These are phyloP conservation scores for Musa schizocarpa DNA, from an alignment of 176 grass and related monocot genomes.

Conservation along the genomic window DNA sequence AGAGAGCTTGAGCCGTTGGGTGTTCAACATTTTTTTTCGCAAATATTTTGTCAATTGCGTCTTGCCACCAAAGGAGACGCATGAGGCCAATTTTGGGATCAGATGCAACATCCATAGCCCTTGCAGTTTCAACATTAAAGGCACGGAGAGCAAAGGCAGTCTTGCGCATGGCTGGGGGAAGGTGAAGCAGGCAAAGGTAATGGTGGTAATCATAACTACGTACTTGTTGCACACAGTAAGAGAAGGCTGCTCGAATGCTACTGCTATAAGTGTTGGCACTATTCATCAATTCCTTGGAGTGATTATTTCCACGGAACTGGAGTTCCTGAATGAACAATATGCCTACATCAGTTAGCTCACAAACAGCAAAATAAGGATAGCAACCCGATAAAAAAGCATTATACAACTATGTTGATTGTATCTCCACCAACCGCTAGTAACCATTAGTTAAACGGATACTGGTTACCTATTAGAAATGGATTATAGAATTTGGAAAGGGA, in stretches of 20 bases:
- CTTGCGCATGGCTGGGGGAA: slow-evolving; percentile 51
- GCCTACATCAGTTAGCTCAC: not conserved
- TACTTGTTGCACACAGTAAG: slow-evolving; percentile 72
- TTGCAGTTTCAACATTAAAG: slow-evolving; percentile 78
- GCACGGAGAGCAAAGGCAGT: slow-evolving; percentile 71
- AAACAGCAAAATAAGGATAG: not conserved
- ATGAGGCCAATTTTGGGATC: slow-evolving; percentile 69
- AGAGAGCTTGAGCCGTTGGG: slow-evolving; percentile 57
- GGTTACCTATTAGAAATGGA: no score
- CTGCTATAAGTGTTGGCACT: slow-evolving; percentile 14
- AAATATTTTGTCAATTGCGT: slow-evolving; percentile 56
- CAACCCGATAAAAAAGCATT: not conserved
- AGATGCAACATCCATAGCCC: slow-evolving; percentile 63
- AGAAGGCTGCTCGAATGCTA: slow-evolving; percentile 48
- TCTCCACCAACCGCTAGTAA: not conserved
- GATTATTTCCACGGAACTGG: not conserved
- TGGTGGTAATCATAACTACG: slow-evolving; percentile 83
- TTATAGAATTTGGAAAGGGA: no score
- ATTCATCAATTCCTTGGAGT: slow-evolving; percentile 34
- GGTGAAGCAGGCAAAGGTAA: slow-evolving; percentile 87
- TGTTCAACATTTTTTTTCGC: slow-evolving; percentile 58
- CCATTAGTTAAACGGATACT: no score
- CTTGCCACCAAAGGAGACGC: slow-evolving; percentile 86
- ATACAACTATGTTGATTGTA: not conserved
- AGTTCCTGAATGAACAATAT: not conserved